Evolutionary conservation across 257 asterid species (phyloP).

Genomic region (Scutellaria baicalensis): DNA sequence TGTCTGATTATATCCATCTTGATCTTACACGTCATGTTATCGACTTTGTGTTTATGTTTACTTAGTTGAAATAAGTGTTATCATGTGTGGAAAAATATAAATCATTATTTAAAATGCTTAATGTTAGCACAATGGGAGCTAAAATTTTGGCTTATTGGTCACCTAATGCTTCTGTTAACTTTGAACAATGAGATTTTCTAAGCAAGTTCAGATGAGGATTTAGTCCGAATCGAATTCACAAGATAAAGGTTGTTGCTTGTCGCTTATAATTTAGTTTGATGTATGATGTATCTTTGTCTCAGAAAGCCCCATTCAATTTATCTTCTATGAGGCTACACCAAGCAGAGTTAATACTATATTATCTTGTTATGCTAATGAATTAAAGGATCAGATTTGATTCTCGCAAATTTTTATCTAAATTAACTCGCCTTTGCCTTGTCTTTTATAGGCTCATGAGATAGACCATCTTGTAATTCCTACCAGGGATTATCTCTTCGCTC

Average conservation of each 20-base stretch:
- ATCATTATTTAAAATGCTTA: not conserved
- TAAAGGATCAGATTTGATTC: not conserved
- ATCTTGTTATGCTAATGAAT: not conserved
- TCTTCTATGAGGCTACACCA: not conserved
- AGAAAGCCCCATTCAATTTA: not conserved
- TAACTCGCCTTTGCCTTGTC: constrained; percentile 5
- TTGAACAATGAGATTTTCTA: not conserved
- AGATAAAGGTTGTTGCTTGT: not conserved
- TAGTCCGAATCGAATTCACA: not conserved
- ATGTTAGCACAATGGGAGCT: not conserved
- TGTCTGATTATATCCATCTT: not conserved
- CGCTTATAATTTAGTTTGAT: not conserved
- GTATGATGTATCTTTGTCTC: not conserved
- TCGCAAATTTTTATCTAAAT: not conserved
- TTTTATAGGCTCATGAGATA: constrained; percentile 74
- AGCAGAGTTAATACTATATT: not conserved
- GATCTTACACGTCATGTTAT: not conserved
- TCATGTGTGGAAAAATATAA: not conserved
- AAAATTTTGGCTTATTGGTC: not conserved
- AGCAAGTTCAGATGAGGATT: not conserved
- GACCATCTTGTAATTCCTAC: constrained; percentile 93
- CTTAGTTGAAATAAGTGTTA: not conserved
- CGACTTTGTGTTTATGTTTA: not conserved
- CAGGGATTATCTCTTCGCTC: constrained; percentile 94
- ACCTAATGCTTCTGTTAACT: not conserved